phyloP scores from a whole-genome alignment of 495 filamentous ascomycete genomes.

The Haplographium delicatum region DNA sequence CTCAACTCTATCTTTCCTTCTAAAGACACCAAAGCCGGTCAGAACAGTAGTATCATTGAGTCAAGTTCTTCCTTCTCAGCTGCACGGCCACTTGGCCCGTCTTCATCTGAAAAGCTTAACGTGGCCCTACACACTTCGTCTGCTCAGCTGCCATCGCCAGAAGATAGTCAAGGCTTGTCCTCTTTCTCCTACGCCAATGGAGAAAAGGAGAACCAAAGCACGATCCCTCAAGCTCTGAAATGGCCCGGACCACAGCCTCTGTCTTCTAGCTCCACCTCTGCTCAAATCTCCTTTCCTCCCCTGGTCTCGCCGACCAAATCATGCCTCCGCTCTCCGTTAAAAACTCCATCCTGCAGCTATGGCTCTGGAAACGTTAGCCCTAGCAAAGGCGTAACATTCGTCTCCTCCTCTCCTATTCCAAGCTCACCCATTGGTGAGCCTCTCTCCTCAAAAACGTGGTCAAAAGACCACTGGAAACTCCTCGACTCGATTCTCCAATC shows the following conservation, averaged over 20 bases:
- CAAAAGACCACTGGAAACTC: conserved; percentile 24
- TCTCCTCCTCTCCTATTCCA: conserved; percentile 24
- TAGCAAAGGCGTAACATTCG: conserved; percentile 22
- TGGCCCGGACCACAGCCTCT: conserved; percentile 17
- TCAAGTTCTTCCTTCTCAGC: conserved; percentile 7
- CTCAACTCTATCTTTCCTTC: conserved; percentile 1
- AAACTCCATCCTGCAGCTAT: conserved; percentile 20
- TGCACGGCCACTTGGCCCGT: conserved; percentile 7
- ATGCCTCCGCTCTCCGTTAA: conserved; percentile 45
- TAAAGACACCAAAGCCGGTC: background rate
- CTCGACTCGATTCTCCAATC: conserved; percentile 18
- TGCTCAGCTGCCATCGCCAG: background rate
- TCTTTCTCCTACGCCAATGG: conserved; percentile 6
- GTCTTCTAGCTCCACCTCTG: background rate
- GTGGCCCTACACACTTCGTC: background rate
- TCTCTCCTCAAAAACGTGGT: conserved; percentile 25
- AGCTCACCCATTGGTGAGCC: conserved; percentile 6
- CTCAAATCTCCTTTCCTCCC: conserved; percentile 19
- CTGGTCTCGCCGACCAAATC: conserved; percentile 47
- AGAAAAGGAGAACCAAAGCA: conserved; percentile 14
- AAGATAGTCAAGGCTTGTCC: background rate
- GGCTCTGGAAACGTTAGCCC: background rate
- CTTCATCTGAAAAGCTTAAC: conserved; percentile 13
- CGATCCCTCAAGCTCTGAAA: conserved; percentile 11
- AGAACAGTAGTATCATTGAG: background rate